Base-by-base conservation (phyloP, 257 asterid genomes). In the Ilex aquifolium region DNA sequence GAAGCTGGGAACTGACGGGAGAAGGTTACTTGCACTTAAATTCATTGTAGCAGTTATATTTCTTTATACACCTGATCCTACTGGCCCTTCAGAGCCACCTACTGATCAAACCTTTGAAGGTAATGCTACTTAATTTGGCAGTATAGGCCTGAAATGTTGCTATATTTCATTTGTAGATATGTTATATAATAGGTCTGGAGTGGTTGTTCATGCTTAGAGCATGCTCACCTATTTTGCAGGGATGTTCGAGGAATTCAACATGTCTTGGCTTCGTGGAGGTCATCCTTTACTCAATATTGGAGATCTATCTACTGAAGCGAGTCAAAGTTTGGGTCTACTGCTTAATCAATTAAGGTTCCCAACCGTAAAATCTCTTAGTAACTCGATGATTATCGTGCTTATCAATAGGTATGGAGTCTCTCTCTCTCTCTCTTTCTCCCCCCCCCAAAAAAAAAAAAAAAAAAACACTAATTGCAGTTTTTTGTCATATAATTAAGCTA, bases 241-340 rank as follows among this genome's bases (percentile, higher is more conserved):
- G 71, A 79, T 67, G 64, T 72, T 77, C 27, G 83, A 87, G 64
- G 88, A 76, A 62, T 89, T 90, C 77, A 87, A 93, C 76, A 69
- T 90, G 55, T 85, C 96, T 63, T 93, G 97, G 97, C 86, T 93
- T 75, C 97, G 95, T 44, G 94, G 97, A 65, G 99, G 97, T 59
- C 99, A 93, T 81, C 95, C 97, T 14, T 32, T 84, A 46, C 89
- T 93, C 59, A 83, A 85, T 79, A 81, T 83, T 71, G 84, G 95
- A 76, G 97, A 93, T 78, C 73, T 93, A 76, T 85, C 99, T 32
- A 77, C 76, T 70, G 96, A 93, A 85, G 99, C 99, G 54, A 87
- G 91, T 77, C 79, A 66, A 71, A 84, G 82, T 72, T 80, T 93
- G 80, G 83, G 95, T 66, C 83, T 76, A 69, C 74, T 93, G 79